A percentile compares a stretch with the other conserved stretches of the same genome.
phyloP scores from a whole-genome alignment of 345 rosid genomes.

The Sisymbrium irio region DNA sequence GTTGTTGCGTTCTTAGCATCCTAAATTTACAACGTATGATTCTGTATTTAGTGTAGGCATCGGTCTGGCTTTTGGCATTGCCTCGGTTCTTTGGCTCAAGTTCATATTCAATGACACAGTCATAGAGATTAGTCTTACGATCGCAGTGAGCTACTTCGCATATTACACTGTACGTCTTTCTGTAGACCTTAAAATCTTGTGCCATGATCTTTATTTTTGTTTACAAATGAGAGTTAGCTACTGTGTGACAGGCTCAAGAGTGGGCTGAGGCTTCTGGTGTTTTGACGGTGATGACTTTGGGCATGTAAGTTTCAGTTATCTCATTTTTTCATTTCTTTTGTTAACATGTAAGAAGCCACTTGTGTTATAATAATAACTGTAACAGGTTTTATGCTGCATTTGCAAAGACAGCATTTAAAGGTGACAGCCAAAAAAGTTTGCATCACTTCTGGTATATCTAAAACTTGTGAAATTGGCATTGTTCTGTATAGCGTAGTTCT shows the following conservation, averaged over 20 bases:
- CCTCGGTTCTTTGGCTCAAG: conserved; percentile 90
- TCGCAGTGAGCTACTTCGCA: conserved; percentile 91
- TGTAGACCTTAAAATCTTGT: conserved; percentile 15
- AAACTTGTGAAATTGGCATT: conserved; percentile 8
- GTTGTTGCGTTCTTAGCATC: background rate
- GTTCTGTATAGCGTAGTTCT: background rate
- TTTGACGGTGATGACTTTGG: conserved; percentile 94
- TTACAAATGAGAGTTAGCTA: conserved; percentile 6
- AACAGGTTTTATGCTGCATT: conserved; percentile 89
- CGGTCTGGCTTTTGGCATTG: conserved; percentile 85
- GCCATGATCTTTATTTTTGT: conserved; percentile 2
- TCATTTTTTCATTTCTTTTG: background rate
- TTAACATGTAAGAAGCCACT: conserved; percentile 3
- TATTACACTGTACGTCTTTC: conserved; percentile 73
- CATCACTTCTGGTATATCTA: conserved; percentile 84
- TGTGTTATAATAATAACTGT: background rate
- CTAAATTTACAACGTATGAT: conserved; percentile 23
- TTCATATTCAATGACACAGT: conserved; percentile 91
- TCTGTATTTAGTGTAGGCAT: conserved; percentile 72
- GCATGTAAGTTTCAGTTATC: conserved; percentile 66
- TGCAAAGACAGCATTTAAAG: conserved; percentile 94
- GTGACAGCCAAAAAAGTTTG: conserved; percentile 88
- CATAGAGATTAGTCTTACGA: conserved; percentile 81
- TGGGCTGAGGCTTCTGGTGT: conserved; percentile 87
- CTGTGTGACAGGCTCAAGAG: conserved; percentile 77